These are phyloP conservation scores for Aspergillus baeticus DNA, from an alignment of 495 filamentous ascomycete species.

Conservation along the genomic window DNA sequence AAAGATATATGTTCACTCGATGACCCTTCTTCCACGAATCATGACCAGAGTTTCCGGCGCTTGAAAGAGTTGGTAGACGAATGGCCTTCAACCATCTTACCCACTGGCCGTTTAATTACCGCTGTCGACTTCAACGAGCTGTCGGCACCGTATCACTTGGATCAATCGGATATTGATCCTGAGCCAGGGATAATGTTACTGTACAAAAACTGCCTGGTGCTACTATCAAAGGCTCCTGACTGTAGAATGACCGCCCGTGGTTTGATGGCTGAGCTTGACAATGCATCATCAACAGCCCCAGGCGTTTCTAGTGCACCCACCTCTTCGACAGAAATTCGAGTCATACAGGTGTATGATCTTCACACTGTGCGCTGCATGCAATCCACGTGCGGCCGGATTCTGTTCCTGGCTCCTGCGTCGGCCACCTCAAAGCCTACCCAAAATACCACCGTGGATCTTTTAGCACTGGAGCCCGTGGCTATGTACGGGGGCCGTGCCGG, in stretches of 20 bases:
- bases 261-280: conserved; percentile 77
- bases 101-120: conserved; percentile 76
- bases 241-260: conserved; percentile 69
- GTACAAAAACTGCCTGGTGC: conserved; percentile 78
- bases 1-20: conserved; percentile 94
- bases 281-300: conserved; percentile 49
- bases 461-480: conserved; percentile 50
- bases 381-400: conserved; percentile 64
- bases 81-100: conserved; percentile 75
- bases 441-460: conserved; percentile 60
- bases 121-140: conserved; percentile 82
- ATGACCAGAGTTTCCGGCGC: conserved; percentile 67
- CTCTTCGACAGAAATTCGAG: conserved; percentile 59
- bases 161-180: conserved; percentile 33
- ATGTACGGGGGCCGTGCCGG: conserved; percentile 76
- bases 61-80: conserved; percentile 71
- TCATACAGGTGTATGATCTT: conserved; percentile 70
- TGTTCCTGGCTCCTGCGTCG: conserved; percentile 67
- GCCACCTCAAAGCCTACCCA: conserved; percentile 49
- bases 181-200: conserved; percentile 71
- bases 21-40: conserved; percentile 58
- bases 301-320: conserved; percentile 27
- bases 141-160: conserved; percentile 64
- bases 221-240: conserved; percentile 65
- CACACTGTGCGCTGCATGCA: conserved; percentile 72